Evolutionary conservation across 176 grass and related monocot species (phyloP), one percentile per base, ranked within the genome.

Genomic region (Cenchrus purpureus): DNA sequence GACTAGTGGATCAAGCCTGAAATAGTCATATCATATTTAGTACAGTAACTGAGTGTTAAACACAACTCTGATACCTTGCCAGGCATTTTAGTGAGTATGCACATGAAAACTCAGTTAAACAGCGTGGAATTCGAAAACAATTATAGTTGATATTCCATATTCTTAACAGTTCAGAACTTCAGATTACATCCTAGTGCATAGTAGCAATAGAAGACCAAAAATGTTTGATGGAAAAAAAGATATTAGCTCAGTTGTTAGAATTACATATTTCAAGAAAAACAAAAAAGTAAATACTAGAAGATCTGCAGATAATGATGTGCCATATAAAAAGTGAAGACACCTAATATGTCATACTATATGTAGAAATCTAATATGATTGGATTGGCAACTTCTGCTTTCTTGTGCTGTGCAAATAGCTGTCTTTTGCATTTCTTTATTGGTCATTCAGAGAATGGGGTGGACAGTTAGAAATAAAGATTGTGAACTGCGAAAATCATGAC

Each of bases 281-380:
- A 29, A 51, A 52, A 51, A 52, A 7, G 0, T 25, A 49, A 72
- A 29, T 73, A 29, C 12, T 28, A 17, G n/a, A 31, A 74, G 12
- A 53, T 4, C 7, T 32, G 16, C 16, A 73, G 22, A 73, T 15
- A 32, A 16, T 25, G 49, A 15, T n/a, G 17, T 40, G 22, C 10
- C 42, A 25, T 58, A 76, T 44, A 28, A 31, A 79, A 17, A 55
- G 53, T 55, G 53, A 55, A 73, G 1, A 86, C 37, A 58, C 28
- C 8, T 40, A 68, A 25, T 58, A 3, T 59, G 14, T 28, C 5
- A 14, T 22, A 75, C 17, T 12, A 52, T 13, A 45, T 28, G 34
- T 34, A 43, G 19, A 76, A 74, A 70, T 10, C 31, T 68, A 50
- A 56, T 80, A 82, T 52, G 4, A 78, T 56, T 45, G 78, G 1